Percentiles rank a stretch among this genome's conserved stretches.
Evolutionary conservation across 2,329 filamentous ascomycete species (phyloP).

Genomic region (Escovopsis weberi): DNA sequence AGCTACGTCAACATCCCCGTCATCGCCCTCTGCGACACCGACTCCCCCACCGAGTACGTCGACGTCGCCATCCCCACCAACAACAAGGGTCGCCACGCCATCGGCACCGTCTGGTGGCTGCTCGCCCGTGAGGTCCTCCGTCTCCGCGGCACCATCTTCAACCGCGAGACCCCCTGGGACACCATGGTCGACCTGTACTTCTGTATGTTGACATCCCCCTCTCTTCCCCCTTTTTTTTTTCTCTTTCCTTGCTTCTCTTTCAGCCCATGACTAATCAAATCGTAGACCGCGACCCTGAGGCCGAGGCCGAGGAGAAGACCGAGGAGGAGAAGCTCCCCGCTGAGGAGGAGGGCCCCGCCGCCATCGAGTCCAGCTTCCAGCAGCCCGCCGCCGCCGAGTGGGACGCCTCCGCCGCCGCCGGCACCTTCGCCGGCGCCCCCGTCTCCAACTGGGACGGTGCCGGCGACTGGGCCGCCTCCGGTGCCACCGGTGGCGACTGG

Average conservation of each 20-base stretch:
- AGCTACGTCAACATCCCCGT: constrained; percentile 99
- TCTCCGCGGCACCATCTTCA: constrained; percentile 90
- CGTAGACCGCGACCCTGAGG: constrained; percentile 89
- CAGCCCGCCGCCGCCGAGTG: constrained; percentile 56
- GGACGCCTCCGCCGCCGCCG: constrained; percentile 61
- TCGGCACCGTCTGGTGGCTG: constrained; percentile 99
- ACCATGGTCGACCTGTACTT: constrained; percentile 99
- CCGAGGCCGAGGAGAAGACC: constrained; percentile 96
- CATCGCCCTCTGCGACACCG: constrained; percentile 97
- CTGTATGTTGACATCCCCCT: constrained; percentile 39
- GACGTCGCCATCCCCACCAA: constrained; percentile 99
- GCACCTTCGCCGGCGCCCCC: constrained; percentile 26
- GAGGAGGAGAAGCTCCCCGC: constrained; percentile 83
- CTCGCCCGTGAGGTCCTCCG: constrained; percentile 98
- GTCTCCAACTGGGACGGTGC: constrained; percentile 42
- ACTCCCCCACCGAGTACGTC: constrained; percentile 98
- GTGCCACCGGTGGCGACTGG: constrained; percentile 54
- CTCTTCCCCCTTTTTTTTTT: background rate
- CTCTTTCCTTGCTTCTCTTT: background rate
- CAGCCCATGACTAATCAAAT: background rate
- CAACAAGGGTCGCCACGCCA: constrained; percentile 99
- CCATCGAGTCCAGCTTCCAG: constrained; percentile 67
- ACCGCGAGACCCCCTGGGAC: constrained; percentile 95
- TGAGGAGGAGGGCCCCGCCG: constrained; percentile 69
- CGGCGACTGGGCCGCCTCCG: constrained; percentile 49